A percentile compares a stretch with the other conserved stretches of the same genome.
These are phyloP conservation scores for Lindgomyces ingoldianus DNA, from an alignment of 495 filamentous ascomycete genomes.

Conservation along the genomic window DNA sequence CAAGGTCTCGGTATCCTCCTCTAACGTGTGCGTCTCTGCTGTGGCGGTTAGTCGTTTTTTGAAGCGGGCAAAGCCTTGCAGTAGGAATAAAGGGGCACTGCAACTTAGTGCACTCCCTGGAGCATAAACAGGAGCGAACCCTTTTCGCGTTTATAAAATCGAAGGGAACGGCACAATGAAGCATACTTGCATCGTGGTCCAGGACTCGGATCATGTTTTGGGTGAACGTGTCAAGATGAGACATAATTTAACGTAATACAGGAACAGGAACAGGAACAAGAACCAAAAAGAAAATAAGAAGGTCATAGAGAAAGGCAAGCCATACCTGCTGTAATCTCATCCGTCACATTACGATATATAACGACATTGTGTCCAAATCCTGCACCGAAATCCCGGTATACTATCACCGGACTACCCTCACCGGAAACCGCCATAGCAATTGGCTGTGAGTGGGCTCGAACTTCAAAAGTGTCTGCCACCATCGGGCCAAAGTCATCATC, in stretches of 20 bases:
- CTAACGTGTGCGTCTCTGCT: not conserved
- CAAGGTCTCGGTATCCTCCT: not conserved
- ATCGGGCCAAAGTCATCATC: constrained; percentile 19
- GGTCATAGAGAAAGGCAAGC: not conserved
- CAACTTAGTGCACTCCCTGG: no score
- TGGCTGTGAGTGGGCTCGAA: not conserved
- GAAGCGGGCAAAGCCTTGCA: no score
- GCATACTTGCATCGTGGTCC: not conserved
- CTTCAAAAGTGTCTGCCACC: constrained; percentile 6
- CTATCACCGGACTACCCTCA: constrained; percentile 3
- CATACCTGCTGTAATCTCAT: constrained; percentile 7
- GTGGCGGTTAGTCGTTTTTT: not conserved
- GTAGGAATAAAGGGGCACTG: no score
- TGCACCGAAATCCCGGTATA: not conserved
- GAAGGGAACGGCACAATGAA: not conserved
- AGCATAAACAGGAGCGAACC: no score
- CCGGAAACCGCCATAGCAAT: constrained; percentile 15
- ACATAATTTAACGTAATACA: not conserved
- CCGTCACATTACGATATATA: not conserved
- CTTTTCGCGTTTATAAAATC: no score
- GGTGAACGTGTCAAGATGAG: not conserved
- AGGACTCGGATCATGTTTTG: not conserved
- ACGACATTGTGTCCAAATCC: not conserved
- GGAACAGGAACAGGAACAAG: not conserved
- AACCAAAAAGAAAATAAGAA: not conserved